Conservation (phyloP, 306 rosid species). For the Parietaria judaica region DNA sequence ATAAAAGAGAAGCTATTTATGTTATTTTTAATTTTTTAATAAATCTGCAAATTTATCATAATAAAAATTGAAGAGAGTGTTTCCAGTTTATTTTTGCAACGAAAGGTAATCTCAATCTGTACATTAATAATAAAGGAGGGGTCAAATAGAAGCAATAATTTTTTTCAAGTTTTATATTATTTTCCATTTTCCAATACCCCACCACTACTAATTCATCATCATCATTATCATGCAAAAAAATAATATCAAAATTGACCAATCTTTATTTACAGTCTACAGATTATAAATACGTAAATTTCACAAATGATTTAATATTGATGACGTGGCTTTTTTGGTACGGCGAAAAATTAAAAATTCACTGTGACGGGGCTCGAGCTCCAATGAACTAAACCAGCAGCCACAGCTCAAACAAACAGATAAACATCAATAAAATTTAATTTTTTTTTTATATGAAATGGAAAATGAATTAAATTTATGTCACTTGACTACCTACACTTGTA, state of each 20-base stretch:
- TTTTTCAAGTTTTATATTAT: not conserved
- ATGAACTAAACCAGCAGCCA: slow-evolving; percentile 24
- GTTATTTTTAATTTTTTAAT: no score
- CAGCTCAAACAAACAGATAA: slow-evolving; percentile 37
- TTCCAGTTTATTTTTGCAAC: no score
- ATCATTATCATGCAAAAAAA: slow-evolving; percentile 6
- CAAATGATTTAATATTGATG: no score
- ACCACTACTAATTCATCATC: slow-evolving; percentile 14
- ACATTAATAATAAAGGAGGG: no score
- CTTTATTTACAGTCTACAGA: no score
- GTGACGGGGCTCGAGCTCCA: slow-evolving; percentile 47
- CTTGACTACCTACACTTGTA: no score
- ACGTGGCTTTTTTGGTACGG: not conserved
- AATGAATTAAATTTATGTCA: not conserved
- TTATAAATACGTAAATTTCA: no score
- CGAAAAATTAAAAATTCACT: slow-evolving; percentile 15
- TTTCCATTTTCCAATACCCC: slow-evolving; percentile 20
- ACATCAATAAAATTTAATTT: slow-evolving; percentile 22
- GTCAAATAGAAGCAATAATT: no score
- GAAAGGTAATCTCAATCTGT: no score
- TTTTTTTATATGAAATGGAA: slow-evolving; percentile 1
- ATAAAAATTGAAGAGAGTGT: no score
- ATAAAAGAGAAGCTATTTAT: no score
- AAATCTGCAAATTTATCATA: no score
- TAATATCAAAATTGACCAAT: slow-evolving; percentile 8